Evolutionary conservation across 345 rosid genomes (phyloP).

Genomic region (Hibiscus tridactylites): DNA sequence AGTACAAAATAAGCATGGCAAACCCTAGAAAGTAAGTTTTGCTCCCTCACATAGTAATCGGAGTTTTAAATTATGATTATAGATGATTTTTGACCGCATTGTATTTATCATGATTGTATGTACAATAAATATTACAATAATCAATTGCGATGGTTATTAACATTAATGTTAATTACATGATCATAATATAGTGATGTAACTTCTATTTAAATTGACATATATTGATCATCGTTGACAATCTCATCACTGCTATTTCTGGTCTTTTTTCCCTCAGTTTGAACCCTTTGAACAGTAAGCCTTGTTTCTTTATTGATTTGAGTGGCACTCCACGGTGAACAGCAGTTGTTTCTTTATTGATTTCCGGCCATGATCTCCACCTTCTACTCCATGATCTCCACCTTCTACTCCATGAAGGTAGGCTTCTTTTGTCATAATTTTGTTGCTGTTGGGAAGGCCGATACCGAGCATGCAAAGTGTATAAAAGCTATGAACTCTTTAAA

Average conservation of each 20-base stretch:
- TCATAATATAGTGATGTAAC: no score
- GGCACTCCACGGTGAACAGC: not conserved
- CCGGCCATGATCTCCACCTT: slow-evolving; percentile 18
- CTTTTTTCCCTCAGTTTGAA: not conserved
- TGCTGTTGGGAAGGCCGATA: slow-evolving; percentile 14
- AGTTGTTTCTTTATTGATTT: not conserved
- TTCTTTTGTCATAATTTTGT: slow-evolving; percentile 16
- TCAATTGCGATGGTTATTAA: no score
- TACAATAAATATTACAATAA: not conserved
- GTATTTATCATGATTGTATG: not conserved
- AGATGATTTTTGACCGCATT: not conserved
- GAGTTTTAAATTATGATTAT: not conserved
- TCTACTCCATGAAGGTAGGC: slow-evolving; percentile 19
- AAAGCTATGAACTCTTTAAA: slow-evolving; percentile 5
- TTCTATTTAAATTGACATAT: not conserved
- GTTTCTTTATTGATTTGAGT: slow-evolving; percentile 1
- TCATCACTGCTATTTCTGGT: not conserved
- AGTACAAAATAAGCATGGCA: slow-evolving; percentile 51
- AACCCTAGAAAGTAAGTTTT: slow-evolving; percentile 45
- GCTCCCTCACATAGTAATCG: slow-evolving; percentile 18
- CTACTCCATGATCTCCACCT: slow-evolving; percentile 24
- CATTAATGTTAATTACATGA: no score
- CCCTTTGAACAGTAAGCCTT: not conserved
- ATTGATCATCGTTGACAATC: not conserved
- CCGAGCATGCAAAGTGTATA: slow-evolving; percentile 9